phyloP scores from a whole-genome alignment of 192 early-diverging fungal genomes.

The Podila verticillata region DNA sequence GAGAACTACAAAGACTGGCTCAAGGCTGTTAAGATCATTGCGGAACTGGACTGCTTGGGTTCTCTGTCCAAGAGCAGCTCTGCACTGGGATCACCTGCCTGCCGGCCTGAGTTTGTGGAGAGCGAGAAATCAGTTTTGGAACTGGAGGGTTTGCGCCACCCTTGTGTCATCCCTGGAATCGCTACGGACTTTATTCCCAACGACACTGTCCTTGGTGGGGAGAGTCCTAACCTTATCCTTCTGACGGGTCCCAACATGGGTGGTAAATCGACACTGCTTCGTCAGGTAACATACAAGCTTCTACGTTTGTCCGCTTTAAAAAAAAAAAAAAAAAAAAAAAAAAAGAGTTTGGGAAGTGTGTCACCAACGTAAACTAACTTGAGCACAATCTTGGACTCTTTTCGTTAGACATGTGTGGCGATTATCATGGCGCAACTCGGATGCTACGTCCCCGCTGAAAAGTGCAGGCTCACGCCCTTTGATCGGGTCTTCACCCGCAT shows the following conservation, averaged over 20 bases:
- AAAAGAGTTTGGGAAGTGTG: no score
- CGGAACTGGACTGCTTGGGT: constrained; percentile 89
- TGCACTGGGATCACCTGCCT: constrained; percentile 79
- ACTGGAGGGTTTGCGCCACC: constrained; percentile 92
- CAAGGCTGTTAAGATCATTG: constrained; percentile 73
- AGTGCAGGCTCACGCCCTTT: constrained; percentile 79
- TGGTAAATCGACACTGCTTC: constrained; percentile 96
- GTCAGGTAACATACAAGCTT: constrained; percentile 67
- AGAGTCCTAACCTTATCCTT: constrained; percentile 78
- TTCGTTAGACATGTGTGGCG: constrained; percentile 80
- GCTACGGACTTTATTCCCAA: constrained; percentile 93
- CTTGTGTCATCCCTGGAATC: constrained; percentile 78
- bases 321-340: no score
- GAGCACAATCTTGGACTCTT: neutral
- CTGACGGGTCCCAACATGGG: constrained; percentile 99
- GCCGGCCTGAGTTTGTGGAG: constrained; percentile 88
- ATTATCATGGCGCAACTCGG: constrained; percentile 97
- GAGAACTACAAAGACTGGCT: constrained; percentile 77
- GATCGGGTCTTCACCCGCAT: constrained; percentile 98
- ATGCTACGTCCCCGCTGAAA: constrained; percentile 89
- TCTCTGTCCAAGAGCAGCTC: constrained; percentile 74
- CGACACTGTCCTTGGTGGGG: constrained; percentile 83
- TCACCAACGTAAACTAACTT: no score
- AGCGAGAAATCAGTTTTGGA: constrained; percentile 74
- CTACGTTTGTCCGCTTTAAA: no score